These are phyloP conservation scores for Ceratobasidium theobromae DNA, from an alignment of 1,284 basidiomycete species.

Conservation along the genomic window DNA sequence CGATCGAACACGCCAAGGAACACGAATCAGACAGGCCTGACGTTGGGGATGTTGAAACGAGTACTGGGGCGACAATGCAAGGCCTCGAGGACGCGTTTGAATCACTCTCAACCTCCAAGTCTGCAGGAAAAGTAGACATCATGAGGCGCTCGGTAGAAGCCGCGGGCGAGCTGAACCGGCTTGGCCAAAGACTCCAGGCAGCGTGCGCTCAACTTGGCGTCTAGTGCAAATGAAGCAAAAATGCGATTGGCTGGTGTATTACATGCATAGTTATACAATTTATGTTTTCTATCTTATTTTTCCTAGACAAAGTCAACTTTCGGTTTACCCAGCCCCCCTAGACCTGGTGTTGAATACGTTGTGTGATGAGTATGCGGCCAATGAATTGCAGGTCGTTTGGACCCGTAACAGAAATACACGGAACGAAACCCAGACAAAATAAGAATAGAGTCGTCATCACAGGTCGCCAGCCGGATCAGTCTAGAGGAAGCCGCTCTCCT, in stretches of 20 bases:
- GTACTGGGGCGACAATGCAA: conserved; percentile 1
- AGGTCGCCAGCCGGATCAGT: not conserved
- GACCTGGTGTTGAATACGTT: not conserved
- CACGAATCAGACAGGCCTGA: conserved; percentile 28
- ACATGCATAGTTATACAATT: not conserved
- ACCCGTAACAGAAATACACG: conserved; percentile 25
- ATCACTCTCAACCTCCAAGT: conserved; percentile 7
- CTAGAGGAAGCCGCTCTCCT: conserved; percentile 84
- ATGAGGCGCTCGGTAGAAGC: conserved; percentile 7
- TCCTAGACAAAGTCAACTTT: not conserved
- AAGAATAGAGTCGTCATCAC: conserved; percentile 18
- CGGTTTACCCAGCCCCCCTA: not conserved
- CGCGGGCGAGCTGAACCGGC: conserved; percentile 1
- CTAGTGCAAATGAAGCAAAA: conserved; percentile 1
- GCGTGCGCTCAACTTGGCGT: not conserved
- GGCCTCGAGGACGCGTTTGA: conserved; percentile 23
- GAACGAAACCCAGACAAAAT: conserved; percentile 17
- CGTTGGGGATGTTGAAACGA: conserved; percentile 21
- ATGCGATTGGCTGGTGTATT: conserved; percentile 5
- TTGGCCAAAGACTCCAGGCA: not conserved
- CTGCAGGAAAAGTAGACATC: not conserved
- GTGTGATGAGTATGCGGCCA: not conserved
- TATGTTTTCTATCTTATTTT: not conserved
- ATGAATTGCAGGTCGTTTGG: conserved; percentile 27
- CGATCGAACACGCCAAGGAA: conserved; percentile 60